These are phyloP conservation scores for Penicillium frequentans DNA, from an alignment of 2,329 filamentous ascomycete species.

Conservation along the genomic window DNA sequence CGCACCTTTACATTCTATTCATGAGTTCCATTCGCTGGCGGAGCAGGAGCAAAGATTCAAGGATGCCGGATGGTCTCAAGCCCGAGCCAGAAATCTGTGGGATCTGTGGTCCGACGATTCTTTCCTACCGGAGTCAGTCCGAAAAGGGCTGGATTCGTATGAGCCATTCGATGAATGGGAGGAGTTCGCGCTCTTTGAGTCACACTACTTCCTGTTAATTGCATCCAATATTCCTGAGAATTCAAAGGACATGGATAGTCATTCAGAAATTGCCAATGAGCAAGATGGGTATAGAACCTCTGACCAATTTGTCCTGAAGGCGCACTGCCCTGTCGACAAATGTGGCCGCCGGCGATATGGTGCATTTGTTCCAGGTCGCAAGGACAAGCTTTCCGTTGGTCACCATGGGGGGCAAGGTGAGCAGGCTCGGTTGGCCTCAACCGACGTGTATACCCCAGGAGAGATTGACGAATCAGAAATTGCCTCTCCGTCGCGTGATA, in stretches of 20 bases:
- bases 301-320: conserved; percentile 17
- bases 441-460: conserved; percentile 48
- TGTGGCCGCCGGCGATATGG: conserved; percentile 62
- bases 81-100: conserved; percentile 72
- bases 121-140: conserved; percentile 63
- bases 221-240: conserved; percentile 49
- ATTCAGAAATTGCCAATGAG: background rate
- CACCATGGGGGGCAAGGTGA: conserved; percentile 45
- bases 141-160: conserved; percentile 63
- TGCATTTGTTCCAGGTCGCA: conserved; percentile 47
- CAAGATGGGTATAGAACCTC: conserved; percentile 5
- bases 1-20: conserved; percentile 73
- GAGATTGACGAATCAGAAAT: conserved; percentile 47
- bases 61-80: conserved; percentile 65
- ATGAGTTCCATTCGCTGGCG: conserved; percentile 65
- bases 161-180: conserved; percentile 97
- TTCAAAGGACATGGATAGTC: background rate
- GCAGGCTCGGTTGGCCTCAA: conserved; percentile 50
- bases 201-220: conserved; percentile 78
- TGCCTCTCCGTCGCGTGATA: conserved; percentile 42
- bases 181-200: conserved; percentile 80
- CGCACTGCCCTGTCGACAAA: conserved; percentile 29
- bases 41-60: conserved; percentile 69
- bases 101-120: conserved; percentile 71
- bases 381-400: conserved; percentile 30